These are phyloP conservation scores for Aspergillus brunneoviolaceus DNA, from an alignment of 2,329 filamentous ascomycete genomes.

Conservation along the genomic window DNA sequence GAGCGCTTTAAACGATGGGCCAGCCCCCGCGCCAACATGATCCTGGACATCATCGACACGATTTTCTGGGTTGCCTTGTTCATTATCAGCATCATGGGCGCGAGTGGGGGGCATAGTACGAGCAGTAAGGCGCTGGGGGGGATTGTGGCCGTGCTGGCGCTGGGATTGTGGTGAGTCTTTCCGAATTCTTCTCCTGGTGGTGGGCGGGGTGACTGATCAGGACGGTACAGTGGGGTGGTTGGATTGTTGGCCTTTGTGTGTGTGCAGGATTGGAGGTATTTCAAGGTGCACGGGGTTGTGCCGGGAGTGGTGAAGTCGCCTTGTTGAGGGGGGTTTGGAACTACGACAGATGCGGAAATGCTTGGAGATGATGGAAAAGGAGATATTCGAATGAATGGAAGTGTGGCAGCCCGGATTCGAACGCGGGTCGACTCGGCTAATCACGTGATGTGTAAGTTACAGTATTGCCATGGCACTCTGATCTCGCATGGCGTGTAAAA, in stretches of 20 bases:
- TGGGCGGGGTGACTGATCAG: neutral
- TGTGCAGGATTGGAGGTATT: slow-evolving; percentile 15
- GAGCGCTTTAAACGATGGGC: slow-evolving; percentile 23
- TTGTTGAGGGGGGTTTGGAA: too few species aligned
- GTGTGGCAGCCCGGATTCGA: too few species aligned
- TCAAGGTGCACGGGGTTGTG: slow-evolving; percentile 12
- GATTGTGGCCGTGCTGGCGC: slow-evolving; percentile 15
- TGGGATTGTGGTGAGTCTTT: slow-evolving; percentile 19
- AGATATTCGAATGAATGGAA: too few species aligned
- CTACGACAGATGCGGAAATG: too few species aligned
- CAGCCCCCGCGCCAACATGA: slow-evolving; percentile 22
- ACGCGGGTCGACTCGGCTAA: accelerated
- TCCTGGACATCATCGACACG: slow-evolving; percentile 25
- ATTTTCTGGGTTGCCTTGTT: slow-evolving; percentile 28
- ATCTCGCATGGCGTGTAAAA: too few species aligned
- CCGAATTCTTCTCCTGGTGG: too few species aligned
- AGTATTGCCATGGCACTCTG: too few species aligned
- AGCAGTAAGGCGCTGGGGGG: slow-evolving; percentile 22
- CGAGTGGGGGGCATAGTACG: slow-evolving; percentile 7
- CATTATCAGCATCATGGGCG: slow-evolving; percentile 23
- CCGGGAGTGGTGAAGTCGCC: neutral
- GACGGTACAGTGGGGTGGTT: slow-evolving; percentile 8
- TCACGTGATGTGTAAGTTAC: too few species aligned
- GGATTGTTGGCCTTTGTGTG: slow-evolving; percentile 17
- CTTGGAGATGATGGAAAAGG: too few species aligned